These are phyloP conservation scores for Geoglossum cookeanum DNA, from an alignment of 2,329 filamentous ascomycete genomes.

Conservation along the genomic window DNA sequence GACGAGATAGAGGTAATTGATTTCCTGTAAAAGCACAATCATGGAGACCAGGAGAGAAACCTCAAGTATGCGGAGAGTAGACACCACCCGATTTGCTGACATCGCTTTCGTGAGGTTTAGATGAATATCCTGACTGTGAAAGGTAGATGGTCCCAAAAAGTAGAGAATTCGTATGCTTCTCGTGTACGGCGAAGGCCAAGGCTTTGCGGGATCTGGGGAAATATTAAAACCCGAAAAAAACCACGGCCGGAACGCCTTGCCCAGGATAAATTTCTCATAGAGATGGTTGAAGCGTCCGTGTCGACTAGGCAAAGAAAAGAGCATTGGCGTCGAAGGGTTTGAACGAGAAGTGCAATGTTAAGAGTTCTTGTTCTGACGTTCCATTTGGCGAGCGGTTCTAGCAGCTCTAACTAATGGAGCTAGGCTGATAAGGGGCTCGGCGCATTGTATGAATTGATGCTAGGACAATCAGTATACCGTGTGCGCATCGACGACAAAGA, in stretches of 20 bases:
- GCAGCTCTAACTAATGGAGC: conserved; percentile 52
- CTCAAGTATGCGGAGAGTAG: background rate
- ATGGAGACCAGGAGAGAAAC: background rate
- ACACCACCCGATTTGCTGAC: background rate
- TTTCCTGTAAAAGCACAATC: background rate
- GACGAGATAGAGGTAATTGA: background rate
- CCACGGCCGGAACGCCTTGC: background rate
- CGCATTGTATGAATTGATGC: conserved; percentile 31
- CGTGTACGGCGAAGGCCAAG: background rate
- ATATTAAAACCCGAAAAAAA: background rate
- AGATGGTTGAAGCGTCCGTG: background rate
- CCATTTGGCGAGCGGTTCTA: conserved; percentile 65
- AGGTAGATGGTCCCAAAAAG: background rate
- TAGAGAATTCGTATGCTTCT: background rate
- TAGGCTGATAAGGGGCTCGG: conserved; percentile 24
- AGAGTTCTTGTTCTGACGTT: conserved; percentile 48
- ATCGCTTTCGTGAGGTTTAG: background rate
- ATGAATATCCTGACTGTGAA: background rate
- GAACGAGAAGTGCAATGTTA: background rate
- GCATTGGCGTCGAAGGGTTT: background rate
- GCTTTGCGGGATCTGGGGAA: background rate
- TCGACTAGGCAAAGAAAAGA: background rate
- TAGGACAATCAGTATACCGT: conserved; percentile 8
- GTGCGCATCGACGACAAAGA: conserved; percentile 9
- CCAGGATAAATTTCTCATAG: background rate